Evolutionary conservation across 2,329 filamentous ascomycete species (phyloP), one percentile per base, ranked within the genome.

Genomic region (Lachnellula hyalina): DNA sequence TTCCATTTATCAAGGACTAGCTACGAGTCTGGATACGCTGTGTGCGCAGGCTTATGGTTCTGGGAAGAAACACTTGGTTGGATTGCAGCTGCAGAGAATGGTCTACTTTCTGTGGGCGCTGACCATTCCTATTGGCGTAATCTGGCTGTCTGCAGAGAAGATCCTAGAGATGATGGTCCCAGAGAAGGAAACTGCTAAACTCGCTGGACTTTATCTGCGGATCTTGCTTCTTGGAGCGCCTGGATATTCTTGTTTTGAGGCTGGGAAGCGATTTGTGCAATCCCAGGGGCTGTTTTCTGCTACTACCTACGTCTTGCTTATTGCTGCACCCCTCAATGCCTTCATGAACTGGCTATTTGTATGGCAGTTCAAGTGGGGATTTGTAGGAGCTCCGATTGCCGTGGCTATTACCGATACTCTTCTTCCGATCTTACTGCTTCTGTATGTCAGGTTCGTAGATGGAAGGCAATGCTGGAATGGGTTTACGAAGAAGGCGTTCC

Each of bases 21-120:
- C 91, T 1, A 97, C 93, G 4, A 90, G 87, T 60, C 77, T 97
- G 38, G 93, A 97, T 72, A 97, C 93, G 0, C 83, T 97, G 2
- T 96, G 93, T 70, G 84, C 93, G 0, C 93, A 97, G 71, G 93
- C 94, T 0, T 97, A 95, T 68, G 93, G 94, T 2, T 95, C 89
- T 0, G 93, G 93, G 0, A 88, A 87, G 69, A 95, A 88, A 68
- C 88, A 92, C 63, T 81, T 97, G 5, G 93, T 97, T 55, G 93
- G 89, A 1, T 71, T 94, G 52, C 89, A 94, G 65, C 79, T 90
- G 59, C 88, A 94, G 72, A 80, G 89, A 54, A 93, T 93, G 89
- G 76, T 89, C 1, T 87, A 78, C 67, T 92, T 94, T 67, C 78
- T 94, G 2, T 85, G 87, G 75, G 69, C 78, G 2, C 79, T 91